Evolutionary conservation across 2,329 filamentous ascomycete species (phyloP).

Genomic region (Colletotrichum caudatum): DNA sequence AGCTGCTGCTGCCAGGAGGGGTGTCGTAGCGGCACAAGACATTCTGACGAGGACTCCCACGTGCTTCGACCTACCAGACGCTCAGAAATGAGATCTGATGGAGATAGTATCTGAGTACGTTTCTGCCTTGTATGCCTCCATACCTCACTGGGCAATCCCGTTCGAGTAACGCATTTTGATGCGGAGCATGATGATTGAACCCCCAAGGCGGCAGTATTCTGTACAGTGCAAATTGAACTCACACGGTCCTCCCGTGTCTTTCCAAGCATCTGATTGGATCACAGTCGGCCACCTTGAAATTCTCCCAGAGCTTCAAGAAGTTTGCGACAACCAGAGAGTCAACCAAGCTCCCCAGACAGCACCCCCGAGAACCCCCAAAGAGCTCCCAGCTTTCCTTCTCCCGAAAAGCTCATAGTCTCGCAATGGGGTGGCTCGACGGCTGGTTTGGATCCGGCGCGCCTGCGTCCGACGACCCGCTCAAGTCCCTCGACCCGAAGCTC

Average conservation of each 20-base stretch:
- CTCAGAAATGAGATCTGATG: neutral
- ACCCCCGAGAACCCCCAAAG: neutral
- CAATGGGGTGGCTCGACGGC: conserved; percentile 70
- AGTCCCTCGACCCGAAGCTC: conserved; percentile 83
- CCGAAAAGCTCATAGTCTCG: conserved; percentile 7
- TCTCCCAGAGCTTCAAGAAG: conserved; percentile 34
- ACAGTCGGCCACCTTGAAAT: conserved; percentile 29
- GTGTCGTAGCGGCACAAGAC: neutral
- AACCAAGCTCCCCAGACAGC: conserved; percentile 3
- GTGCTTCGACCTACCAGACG: neutral
- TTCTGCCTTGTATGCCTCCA: neutral
- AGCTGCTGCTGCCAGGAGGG: neutral
- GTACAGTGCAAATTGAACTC: neutral
- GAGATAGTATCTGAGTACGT: too few species aligned
- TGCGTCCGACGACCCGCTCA: conserved; percentile 68
- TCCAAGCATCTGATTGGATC: conserved; percentile 37
- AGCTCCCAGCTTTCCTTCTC: neutral
- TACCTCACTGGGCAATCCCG: neutral
- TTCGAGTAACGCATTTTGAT: neutral
- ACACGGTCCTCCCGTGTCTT: conserved; percentile 21
- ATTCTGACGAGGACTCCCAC: neutral
- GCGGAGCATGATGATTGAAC: neutral
- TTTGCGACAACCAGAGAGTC: conserved; percentile 20
- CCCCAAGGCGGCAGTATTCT: neutral
- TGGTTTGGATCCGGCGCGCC: conserved; percentile 60